Conservation (phyloP, 805 yeast genomes). For the Candida verbasci region DNA sequence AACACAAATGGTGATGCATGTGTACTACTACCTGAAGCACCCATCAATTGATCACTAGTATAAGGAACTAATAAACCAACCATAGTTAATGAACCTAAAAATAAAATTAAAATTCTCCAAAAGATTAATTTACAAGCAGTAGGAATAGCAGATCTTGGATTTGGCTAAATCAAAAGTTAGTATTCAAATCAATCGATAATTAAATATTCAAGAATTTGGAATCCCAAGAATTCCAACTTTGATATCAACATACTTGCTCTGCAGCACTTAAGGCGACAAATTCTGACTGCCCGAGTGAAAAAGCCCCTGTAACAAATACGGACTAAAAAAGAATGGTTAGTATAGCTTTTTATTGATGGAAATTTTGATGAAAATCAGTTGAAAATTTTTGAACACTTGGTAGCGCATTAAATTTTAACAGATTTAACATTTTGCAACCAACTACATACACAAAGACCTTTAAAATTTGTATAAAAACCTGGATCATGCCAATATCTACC, state of each 20-base stretch:
- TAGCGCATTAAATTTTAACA: too few species aligned
- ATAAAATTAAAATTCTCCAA: constrained; percentile 33
- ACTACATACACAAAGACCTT: constrained; percentile 39
- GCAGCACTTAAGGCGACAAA: constrained; percentile 36
- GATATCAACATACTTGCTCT: too few species aligned
- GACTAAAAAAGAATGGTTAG: too few species aligned
- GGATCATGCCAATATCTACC: constrained; percentile 41
- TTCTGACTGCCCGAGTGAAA: constrained; percentile 39
- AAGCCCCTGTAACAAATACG: constrained; percentile 37
- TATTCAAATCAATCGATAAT: too few species aligned
- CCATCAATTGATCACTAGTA: constrained; percentile 29
- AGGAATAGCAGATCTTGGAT: constrained; percentile 37
- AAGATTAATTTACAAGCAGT: constrained; percentile 38
- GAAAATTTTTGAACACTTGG: too few species aligned
- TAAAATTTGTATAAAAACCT: constrained; percentile 31
- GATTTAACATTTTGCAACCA: too few species aligned
- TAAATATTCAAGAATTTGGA: too few species aligned
- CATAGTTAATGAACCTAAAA: constrained; percentile 35
- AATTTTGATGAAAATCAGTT: too few species aligned
- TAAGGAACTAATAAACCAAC: constrained; percentile 39
- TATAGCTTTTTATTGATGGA: too few species aligned
- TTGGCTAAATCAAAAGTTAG: too few species aligned
- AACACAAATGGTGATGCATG: constrained; percentile 41
- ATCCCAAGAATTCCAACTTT: too few species aligned
- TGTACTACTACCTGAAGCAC: constrained; percentile 25